Conservation (phyloP, 345 rosid species). For the Hibiscus tridactylites region DNA sequence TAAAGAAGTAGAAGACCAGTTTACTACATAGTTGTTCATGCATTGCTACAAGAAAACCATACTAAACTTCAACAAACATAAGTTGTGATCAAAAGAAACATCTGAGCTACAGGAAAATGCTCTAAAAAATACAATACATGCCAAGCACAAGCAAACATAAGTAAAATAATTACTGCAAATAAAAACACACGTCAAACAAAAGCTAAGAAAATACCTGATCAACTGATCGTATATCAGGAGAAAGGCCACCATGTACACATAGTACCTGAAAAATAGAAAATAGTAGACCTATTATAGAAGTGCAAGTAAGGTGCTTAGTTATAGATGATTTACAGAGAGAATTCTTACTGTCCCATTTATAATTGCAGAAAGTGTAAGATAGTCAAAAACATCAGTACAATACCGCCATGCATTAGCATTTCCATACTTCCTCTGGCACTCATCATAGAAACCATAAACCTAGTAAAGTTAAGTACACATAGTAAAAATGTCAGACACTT, state of each 20-base stretch:
- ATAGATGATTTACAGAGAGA: not conserved
- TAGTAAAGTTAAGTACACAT: not conserved
- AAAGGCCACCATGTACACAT: not conserved
- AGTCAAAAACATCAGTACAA: not conserved
- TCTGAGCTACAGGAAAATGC: not conserved
- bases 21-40: not conserved
- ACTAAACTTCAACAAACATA: not conserved
- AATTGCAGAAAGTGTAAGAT: not conserved
- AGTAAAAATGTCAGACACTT: constrained; percentile 7
- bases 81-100: not conserved
- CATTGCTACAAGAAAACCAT: not conserved
- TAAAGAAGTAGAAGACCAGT: not conserved
- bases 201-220: constrained; percentile 29
- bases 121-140: not conserved
- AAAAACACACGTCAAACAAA: not conserved
- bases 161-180: not conserved
- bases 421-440: not conserved
- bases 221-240: not conserved
- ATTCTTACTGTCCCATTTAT: not conserved
- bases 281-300: not conserved
- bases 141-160: not conserved
- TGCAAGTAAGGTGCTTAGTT: not conserved
- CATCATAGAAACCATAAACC: not conserved
- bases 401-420: not conserved
- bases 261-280: not conserved